Base-by-base conservation (phyloP, 2,329 filamentous ascomycete species). In the Aspergillus niger region DNA sequence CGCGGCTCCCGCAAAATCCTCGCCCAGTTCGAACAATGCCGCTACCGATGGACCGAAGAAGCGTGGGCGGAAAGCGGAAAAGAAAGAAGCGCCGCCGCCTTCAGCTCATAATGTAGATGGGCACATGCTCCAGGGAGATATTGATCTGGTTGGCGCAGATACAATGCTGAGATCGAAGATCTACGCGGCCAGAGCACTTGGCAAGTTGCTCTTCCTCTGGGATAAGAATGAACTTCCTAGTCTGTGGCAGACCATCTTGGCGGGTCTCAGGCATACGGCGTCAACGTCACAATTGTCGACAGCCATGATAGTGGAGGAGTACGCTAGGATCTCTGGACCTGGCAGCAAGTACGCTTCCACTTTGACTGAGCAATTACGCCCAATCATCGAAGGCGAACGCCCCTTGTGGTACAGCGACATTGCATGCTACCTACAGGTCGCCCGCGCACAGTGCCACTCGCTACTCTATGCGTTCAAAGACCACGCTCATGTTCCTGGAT, bases 121-220 rank as follows among this genome's bases (percentile, higher is more conserved):
- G 8, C 93, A 96, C 67, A 97, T 99, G 89, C 92, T 99, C 81
- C 91, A 94, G 73, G 95, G 96, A 55, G 96, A 99, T 70, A 89
- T 98, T 50, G 96, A 99, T 72, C 83, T 99, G 44, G 93, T 99
- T 26, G 93, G 95, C 32, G 86, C 90, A 69, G 95, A 99, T 62
- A 89, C 89, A 6, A 86, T 99, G 75, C 87, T 98, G 53, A 88
- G 94, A 63, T 97, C 93, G 7, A 91, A 94, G 67, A 89, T 96
- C n/a, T 90, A 87, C 61, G 91, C 93, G 11, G 91, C 94, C 20
- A 88, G 86, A 70, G 95, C 95, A 2, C 87, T 99, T 76, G 95
- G 94, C 36, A 85, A 91, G 65, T 84, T 96, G 44, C 91, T 99
- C 80, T 87, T 89, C 15, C 78, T 88, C 39, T 89, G 96, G 74